Conservation (phyloP, 257 asterid genomes). For the Penstemon davidsonii region DNA sequence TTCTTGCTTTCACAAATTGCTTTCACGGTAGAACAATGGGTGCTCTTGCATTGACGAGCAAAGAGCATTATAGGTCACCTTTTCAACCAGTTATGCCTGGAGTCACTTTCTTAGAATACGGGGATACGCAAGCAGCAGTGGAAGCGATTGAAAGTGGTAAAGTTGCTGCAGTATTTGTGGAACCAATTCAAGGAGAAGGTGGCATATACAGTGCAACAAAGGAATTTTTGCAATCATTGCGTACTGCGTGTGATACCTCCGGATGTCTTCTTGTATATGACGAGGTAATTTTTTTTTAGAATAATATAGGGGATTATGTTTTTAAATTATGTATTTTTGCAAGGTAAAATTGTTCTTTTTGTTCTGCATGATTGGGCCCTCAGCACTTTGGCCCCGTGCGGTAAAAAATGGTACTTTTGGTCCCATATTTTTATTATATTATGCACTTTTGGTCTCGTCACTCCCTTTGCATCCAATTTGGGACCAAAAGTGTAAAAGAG, state of each 20-base stretch:
- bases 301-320: no score
- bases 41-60: conserved; percentile 87
- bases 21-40: conserved; percentile 98
- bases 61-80: conserved; percentile 76
- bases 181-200: conserved; percentile 98
- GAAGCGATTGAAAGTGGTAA: conserved; percentile 64
- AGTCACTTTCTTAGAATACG: conserved; percentile 78
- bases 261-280: conserved; percentile 87
- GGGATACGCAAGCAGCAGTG: conserved; percentile 62
- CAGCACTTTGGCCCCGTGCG: no score
- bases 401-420: no score
- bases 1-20: conserved; percentile 77
- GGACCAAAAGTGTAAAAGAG: no score
- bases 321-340: no score
- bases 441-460: no score
- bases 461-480: no score
- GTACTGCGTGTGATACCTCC: conserved; percentile 66
- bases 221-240: conserved; percentile 72
- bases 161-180: conserved; percentile 92
- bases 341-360: no score
- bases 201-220: conserved; percentile 79
- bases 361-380: no score
- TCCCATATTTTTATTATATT: no score
- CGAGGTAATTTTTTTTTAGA: conserved; percentile 57
- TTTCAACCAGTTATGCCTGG: conserved; percentile 98